Evolutionary conservation across 345 rosid species (phyloP), one percentile per base, ranked within the genome.

Genomic region (Salix dunnii): DNA sequence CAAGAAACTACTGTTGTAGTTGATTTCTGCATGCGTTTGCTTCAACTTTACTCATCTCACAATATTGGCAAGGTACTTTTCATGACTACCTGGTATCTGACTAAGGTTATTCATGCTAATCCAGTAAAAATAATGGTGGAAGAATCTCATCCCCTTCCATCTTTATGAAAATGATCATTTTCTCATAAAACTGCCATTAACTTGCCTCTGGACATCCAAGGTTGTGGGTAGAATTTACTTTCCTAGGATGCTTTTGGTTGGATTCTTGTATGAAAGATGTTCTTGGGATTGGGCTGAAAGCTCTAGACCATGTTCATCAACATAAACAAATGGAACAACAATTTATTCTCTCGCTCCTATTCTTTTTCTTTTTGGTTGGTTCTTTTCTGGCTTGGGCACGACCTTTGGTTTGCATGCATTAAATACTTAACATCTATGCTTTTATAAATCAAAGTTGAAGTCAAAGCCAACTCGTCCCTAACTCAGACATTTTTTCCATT

Each of bases 31-130:
- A 93, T 86, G 94, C 90, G 85, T 35, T 86, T 96, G 90, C 94
- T 96, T 81, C 97, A 91, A 85, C 91, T 92, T 73, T 93, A 93
- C 83, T 92, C 98, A 42, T 91, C 99, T 71, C 94, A 93, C 85
- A 96, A 93, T 84, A 93, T 93, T 75, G 99, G 99, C 83, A 96
- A 96, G 96, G 99, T 91, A 85, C 82, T 13, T 61, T 82, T 46
- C 67, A 31, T 69, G 62, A 80, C 38, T 30, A 9, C 14, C 55
- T 42, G 36, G 18, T 30, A 73, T 48, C 42, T 28, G 25, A 55
- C 60, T 4, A 21, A 46, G 51, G 23, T 12, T 64, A 35, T 28
- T 74, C 43, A 51, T 74, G 76, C 58, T 74, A 66, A 21, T 63
- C 76, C 67, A 68, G 77, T 42, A 69, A 62, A 67, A 63, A 46